Evolutionary conservation across 352 stramenopile species (phyloP), one percentile per base, ranked within the genome.

Genomic region (Globisporangium splendens): DNA sequence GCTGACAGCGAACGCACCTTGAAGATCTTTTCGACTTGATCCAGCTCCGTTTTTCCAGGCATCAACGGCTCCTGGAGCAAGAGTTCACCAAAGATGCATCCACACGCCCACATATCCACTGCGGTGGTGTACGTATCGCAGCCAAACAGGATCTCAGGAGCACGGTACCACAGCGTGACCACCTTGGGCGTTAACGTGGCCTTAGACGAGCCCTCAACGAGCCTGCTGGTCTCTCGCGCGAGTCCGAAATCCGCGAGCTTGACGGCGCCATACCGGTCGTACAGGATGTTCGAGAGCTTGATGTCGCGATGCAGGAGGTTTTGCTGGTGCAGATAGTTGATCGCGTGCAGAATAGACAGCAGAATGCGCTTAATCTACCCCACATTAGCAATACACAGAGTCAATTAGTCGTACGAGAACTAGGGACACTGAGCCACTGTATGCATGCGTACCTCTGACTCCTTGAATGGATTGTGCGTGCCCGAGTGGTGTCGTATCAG

Each of bases 211-310:
- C 18, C 28, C 1, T 39, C 52, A 28, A 83, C 84, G n/a, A 98
- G 81, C 65, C 81, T 97, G 46, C 65, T 70, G 11, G 56, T 59
- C 44, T 84, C 77, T 1, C 81, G 67, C 8, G 76, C 70, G 13
- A 88, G 68, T 5, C 79, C 76, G 60, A 91, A 91, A 56, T 91
- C 82, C 7, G 75, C 79, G 18, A 91, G 68, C 47, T 88, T 89
- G 21, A 91, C 69, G 0, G 51, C 52, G 3, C 82, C 82, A 59
- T 76, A 82, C 55, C 88, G 78, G 61, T 93, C 87, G 51, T 98
- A 96, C 8, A 98, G 73, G 51, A 98, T 88, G 63, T 98, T 98
- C 35, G 70, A 88, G 17, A 96, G 95, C 73, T 98, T 98, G 66
- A 98, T 86, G 70, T 98, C 96, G 22, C 95, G 83, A 65, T 98